phyloP scores from a whole-genome alignment of 306 rosid genomes.

The Quercus mongolica region DNA sequence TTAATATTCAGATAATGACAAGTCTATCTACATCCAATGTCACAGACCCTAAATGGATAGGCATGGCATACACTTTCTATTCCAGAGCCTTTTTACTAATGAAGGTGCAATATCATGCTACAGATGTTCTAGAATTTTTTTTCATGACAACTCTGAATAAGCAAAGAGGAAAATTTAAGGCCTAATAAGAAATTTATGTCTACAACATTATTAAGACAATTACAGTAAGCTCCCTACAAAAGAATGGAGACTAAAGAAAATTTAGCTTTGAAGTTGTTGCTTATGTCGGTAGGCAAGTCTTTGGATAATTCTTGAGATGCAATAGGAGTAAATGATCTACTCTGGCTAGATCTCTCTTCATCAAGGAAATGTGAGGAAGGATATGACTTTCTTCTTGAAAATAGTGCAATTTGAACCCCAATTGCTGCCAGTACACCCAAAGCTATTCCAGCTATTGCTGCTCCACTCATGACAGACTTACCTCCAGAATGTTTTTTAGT shows the following conservation, averaged over 20 bases:
- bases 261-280: constrained; percentile 45
- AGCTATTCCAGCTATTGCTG: constrained; percentile 50
- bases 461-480: constrained; percentile 35
- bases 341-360: constrained; percentile 48
- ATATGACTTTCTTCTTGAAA: constrained; percentile 39
- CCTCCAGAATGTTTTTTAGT: neutral
- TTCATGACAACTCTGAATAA: neutral
- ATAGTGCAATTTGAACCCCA: constrained; percentile 30
- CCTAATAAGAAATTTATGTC: constrained; percentile 4
- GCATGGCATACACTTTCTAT: neutral
- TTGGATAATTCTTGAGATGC: constrained; percentile 57
- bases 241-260: neutral
- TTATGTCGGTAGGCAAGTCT: constrained; percentile 21
- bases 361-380: constrained; percentile 55
- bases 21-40: neutral
- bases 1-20: neutral
- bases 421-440: constrained; percentile 37
- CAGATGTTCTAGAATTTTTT: neutral
- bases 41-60: neutral
- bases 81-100: neutral
- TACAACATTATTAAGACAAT: neutral
- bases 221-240: neutral
- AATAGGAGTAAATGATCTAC: constrained; percentile 45
- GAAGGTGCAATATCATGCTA: neutral
- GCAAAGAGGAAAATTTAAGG: neutral